phyloP scores from a whole-genome alignment of 1,139 yeast genomes.

The Blastobotrys persicus region DNA sequence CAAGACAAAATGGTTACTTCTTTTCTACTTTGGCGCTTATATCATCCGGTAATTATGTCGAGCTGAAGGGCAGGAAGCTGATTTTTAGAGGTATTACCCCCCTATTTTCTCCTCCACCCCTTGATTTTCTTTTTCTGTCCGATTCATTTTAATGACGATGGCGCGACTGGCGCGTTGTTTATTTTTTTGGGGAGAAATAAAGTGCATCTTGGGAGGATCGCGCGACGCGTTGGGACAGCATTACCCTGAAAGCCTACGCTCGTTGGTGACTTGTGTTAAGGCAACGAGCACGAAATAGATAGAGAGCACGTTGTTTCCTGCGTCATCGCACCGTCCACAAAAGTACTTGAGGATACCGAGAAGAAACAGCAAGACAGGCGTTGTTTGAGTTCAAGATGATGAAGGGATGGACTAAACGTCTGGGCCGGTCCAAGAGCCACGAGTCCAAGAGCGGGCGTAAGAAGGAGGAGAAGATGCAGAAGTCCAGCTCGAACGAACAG shows the following conservation, averaged over 20 bases:
- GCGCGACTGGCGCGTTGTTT: constrained; percentile 3
- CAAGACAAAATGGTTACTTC: too few species aligned
- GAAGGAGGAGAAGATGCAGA: constrained; percentile 21
- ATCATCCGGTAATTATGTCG: too few species aligned
- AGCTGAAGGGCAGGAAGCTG: too few species aligned
- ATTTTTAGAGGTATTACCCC: too few species aligned
- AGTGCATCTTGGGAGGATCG: not conserved
- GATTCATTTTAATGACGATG: not conserved
- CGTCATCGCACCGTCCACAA: not conserved
- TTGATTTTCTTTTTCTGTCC: not conserved
- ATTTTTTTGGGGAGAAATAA: not conserved
- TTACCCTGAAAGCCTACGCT: constrained; percentile 3
- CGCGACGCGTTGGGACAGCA: constrained; percentile 4
- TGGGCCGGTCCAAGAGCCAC: constrained; percentile 33
- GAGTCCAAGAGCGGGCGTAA: constrained; percentile 25
- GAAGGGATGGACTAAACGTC: constrained; percentile 43
- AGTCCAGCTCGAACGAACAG: constrained; percentile 22
- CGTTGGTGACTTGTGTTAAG: not conserved
- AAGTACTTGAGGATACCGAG: too few species aligned
- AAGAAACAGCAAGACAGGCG: not conserved
- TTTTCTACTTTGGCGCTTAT: too few species aligned
- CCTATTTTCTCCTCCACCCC: too few species aligned
- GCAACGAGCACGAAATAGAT: not conserved
- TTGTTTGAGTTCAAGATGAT: constrained; percentile 29
- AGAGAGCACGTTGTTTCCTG: not conserved